Evolutionary conservation across 768 basidiomycete genomes (phyloP), one percentile per base, ranked within the genome.

Genomic region (Clavulina sp.): DNA sequence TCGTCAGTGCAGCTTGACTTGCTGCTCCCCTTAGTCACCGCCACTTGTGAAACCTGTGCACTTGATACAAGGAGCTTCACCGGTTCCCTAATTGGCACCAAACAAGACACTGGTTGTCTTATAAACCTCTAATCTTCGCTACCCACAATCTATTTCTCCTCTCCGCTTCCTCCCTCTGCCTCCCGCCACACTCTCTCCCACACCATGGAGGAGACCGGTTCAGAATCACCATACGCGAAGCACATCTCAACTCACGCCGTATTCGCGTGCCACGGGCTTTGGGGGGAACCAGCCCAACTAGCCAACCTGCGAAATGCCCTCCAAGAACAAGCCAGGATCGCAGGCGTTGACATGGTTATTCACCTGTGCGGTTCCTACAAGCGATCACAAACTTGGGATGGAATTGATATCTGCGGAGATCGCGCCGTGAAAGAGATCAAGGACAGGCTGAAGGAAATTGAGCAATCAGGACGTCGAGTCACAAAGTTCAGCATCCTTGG

Each of bases 211-310:
- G n/a, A n/a, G n/a, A n/a, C n/a, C n/a, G n/a, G n/a, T n/a, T n/a
- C n/a, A n/a, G n/a, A n/a, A n/a, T n/a, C n/a, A n/a, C n/a, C n/a
- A n/a, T n/a, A n/a, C n/a, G n/a, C n/a, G n/a, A n/a, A n/a, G n/a
- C n/a, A n/a, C n/a, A n/a, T n/a, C n/a, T n/a, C n/a, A 13, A 26
- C 26, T 26, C 43, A 46, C 26, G 43, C 43, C 26, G 43, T 46
- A 9, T 46, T 49, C 24, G 26, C 32, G 7, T 49, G 48, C 28
- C 48, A 49, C 32, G 48, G 48, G 9, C 32, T 49, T 6, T 49
- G 48, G 48, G 48, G 48, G 13, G 16, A 16, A 29, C 24, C 28
- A 6, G 7, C 26, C 13, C 48, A 49, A 13, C 28, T 49, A 30
- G 7, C 28, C 31, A 26, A 23, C 6, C 31, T 49, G 28, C 7